Percentiles rank a stretch among this genome's conserved stretches.
These are phyloP conservation scores for Williopsis jadinii DNA, from an alignment of 1,139 yeast species.

Conservation along the genomic window DNA sequence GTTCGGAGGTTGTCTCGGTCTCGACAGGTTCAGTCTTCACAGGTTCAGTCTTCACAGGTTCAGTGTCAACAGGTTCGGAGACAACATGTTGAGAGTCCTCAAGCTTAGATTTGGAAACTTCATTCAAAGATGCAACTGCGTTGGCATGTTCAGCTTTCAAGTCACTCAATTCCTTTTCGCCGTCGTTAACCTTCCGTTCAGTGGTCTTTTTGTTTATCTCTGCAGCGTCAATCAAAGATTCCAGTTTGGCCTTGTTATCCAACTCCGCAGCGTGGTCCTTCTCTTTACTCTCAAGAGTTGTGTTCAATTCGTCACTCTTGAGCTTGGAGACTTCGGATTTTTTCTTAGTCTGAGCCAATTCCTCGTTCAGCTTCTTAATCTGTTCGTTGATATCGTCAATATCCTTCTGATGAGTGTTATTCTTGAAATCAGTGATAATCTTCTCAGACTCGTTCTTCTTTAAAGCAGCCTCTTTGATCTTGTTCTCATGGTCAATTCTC, in stretches of 20 bases:
- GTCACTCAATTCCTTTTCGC: slow-evolving; percentile 14
- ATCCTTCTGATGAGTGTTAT: slow-evolving; percentile 10
- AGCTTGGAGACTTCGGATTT: slow-evolving; percentile 8
- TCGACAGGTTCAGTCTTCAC: too few species aligned
- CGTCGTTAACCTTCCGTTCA: slow-evolving; percentile 6
- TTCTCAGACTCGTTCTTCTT: slow-evolving; percentile 9
- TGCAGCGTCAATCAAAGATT: slow-evolving; percentile 14
- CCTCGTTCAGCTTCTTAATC: slow-evolving; percentile 10
- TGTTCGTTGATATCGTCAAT: slow-evolving; percentile 14
- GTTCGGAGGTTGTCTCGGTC: too few species aligned
- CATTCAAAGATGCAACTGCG: too few species aligned
- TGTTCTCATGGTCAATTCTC: slow-evolving; percentile 10
- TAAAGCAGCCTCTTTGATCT: slow-evolving; percentile 12
- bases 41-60: too few species aligned
- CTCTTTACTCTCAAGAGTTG: slow-evolving; percentile 8
- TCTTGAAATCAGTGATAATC: slow-evolving; percentile 9
- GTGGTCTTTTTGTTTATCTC: slow-evolving; percentile 5
- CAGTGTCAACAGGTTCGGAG: too few species aligned
- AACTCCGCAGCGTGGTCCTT: slow-evolving; percentile 11
- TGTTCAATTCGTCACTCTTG: slow-evolving; percentile 7
- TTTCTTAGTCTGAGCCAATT: slow-evolving; percentile 10
- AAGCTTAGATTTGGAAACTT: too few species aligned
- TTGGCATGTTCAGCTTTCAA: slow-evolving; percentile 1
- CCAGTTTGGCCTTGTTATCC: slow-evolving; percentile 11
- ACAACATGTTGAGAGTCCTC: too few species aligned